Percentiles rank a stretch among this genome's conserved stretches.
Conservation (phyloP, 495 filamentous ascomycete genomes). For the Aspergillus leporis region DNA sequence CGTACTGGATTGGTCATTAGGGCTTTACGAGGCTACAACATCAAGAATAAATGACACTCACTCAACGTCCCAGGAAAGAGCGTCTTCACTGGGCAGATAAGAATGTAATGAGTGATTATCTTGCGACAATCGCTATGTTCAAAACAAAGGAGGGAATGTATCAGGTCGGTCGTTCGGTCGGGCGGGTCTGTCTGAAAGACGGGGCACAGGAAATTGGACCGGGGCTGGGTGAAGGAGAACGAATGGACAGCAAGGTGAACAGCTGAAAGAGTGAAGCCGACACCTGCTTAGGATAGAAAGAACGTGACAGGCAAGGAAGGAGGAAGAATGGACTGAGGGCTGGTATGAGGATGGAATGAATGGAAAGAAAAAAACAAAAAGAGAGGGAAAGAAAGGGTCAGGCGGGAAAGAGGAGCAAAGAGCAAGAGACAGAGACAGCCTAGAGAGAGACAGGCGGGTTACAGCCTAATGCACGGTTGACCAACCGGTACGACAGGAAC, state of each 20-base stretch:
- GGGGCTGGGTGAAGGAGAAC: conserved; percentile 27
- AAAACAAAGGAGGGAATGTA: conserved; percentile 19
- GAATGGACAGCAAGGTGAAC: conserved; percentile 58
- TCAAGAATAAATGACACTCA: not conserved
- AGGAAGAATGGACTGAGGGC: conserved; percentile 39
- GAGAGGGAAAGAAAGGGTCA: conserved; percentile 39
- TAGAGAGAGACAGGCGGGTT: conserved; percentile 16
- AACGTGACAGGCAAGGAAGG: conserved; percentile 27
- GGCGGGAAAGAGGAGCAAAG: conserved; percentile 18
- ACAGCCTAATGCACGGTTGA: not conserved
- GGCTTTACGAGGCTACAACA: not conserved
- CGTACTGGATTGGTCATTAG: not conserved
- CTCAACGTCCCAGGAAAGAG: conserved; percentile 9
- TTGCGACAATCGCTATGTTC: not conserved
- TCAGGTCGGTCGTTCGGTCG: conserved; percentile 19
- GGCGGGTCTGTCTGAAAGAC: conserved; percentile 2
- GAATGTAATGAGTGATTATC: not conserved
- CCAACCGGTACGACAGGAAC: conserved; percentile 17
- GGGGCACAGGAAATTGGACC: conserved; percentile 11
- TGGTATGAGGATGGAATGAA: conserved; percentile 39
- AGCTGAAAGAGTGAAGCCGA: conserved; percentile 89
- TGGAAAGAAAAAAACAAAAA: conserved; percentile 51
- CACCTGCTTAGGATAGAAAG: conserved; percentile 47
- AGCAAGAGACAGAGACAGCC: conserved; percentile 15
- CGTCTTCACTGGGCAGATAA: not conserved